Evolutionary conservation across 257 asterid species (phyloP).

Genomic region (Jacaranda copaia): DNA sequence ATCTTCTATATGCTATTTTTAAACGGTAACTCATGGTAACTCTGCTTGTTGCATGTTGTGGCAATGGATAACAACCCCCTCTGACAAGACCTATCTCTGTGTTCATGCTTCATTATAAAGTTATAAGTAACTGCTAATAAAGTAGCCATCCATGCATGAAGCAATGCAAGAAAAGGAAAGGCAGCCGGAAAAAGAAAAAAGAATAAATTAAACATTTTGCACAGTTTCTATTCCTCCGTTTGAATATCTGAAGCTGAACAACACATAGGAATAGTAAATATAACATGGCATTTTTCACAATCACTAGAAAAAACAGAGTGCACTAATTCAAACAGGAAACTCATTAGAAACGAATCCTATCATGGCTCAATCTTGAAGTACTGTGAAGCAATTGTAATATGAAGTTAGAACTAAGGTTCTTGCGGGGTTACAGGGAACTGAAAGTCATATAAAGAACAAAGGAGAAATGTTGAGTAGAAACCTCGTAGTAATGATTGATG

Average conservation of each 20-base stretch:
- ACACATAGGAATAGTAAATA: not conserved
- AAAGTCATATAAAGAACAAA: conserved; percentile 26
- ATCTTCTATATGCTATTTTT: not conserved
- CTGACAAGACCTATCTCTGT: not conserved
- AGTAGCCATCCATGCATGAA: conserved; percentile 2
- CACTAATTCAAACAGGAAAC: conserved; percentile 13
- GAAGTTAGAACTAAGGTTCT: conserved; percentile 10
- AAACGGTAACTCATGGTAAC: not conserved
- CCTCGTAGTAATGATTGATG: conserved; percentile 90
- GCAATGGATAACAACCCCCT: not conserved
- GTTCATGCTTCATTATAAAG: not conserved
- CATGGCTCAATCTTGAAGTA: conserved; percentile 2
- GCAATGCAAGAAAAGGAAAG: not conserved
- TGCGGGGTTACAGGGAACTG: conserved; percentile 1
- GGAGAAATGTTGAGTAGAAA: conserved; percentile 42
- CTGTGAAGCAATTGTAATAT: not conserved
- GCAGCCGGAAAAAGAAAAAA: too few species aligned
- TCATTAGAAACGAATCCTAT: conserved; percentile 11
- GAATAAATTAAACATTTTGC: not conserved
- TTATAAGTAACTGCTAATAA: not conserved
- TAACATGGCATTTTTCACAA: not conserved
- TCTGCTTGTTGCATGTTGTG: not conserved
- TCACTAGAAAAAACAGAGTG: not conserved
- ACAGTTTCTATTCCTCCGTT: not conserved
- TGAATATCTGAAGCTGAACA: conserved; percentile 6